A percentile compares a stretch with the other conserved stretches of the same genome.
These are phyloP conservation scores for Penicillium psychrofluorescens DNA, from an alignment of 495 filamentous ascomycete genomes.

Conservation along the genomic window DNA sequence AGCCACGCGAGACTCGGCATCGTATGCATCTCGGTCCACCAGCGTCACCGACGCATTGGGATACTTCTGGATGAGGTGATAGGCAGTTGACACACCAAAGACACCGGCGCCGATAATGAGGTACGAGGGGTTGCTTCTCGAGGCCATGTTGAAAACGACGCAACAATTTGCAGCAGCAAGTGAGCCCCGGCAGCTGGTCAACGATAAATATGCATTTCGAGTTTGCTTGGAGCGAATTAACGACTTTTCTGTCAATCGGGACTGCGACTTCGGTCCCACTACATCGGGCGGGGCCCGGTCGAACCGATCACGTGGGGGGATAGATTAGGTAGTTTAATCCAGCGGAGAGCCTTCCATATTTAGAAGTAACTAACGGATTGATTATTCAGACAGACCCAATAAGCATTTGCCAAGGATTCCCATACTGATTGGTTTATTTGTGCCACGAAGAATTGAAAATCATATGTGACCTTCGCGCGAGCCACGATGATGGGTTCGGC, in stretches of 20 bases:
- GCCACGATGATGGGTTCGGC: too few species aligned
- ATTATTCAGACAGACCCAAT: too few species aligned
- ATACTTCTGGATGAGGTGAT: conserved; percentile 46
- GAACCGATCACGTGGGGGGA: conserved; percentile 13
- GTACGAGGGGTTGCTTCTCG: conserved; percentile 30
- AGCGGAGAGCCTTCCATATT: too few species aligned
- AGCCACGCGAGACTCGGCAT: conserved; percentile 33
- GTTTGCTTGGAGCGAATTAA: too few species aligned
- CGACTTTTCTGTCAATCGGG: background rate
- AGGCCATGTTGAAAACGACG: conserved; percentile 7
- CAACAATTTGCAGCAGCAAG: background rate
- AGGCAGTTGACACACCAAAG: conserved; percentile 59
- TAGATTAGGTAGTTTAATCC: background rate
- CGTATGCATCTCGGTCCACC: conserved; percentile 47
- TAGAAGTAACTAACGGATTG: too few species aligned
- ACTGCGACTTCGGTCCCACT: background rate
- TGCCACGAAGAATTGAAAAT: too few species aligned
- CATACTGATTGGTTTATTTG: too few species aligned
- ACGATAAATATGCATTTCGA: background rate
- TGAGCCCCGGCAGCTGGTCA: background rate
- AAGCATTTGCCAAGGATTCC: too few species aligned
- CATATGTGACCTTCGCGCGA: too few species aligned
- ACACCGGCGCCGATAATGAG: conserved; percentile 59
- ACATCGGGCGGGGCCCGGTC: conserved; percentile 3
- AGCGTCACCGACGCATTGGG: conserved; percentile 47